phyloP scores from a whole-genome alignment of 768 basidiomycete genomes.

The Serpula lacrymans region DNA sequence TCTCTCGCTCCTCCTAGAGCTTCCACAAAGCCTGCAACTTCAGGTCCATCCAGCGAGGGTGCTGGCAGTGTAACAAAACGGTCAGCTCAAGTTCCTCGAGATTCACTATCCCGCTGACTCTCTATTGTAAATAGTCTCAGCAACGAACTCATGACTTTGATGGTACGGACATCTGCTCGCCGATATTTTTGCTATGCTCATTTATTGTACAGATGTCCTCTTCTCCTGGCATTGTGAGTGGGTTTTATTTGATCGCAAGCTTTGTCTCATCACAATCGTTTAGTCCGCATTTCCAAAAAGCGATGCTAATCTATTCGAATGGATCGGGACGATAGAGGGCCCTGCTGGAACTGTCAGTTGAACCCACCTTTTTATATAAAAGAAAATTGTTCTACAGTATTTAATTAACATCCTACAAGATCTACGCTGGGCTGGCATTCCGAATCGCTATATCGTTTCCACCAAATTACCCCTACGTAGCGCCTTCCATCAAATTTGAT shows the following conservation, averaged over 20 bases:
- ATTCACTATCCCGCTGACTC: conserved; percentile 7
- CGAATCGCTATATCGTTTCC: conserved; percentile 85
- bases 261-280: conserved; percentile 1
- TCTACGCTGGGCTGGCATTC: conserved; percentile 78
- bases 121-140: conserved; percentile 62
- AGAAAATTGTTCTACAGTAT: conserved; percentile 3
- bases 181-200: conserved; percentile 6
- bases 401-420: conserved; percentile 37
- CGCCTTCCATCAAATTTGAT: conserved; percentile 84
- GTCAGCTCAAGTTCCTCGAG: conserved; percentile 30
- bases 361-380: conserved; percentile 1
- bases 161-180: conserved; percentile 48
- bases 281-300: conserved; percentile 89
- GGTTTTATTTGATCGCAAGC: background rate
- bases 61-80: conserved; percentile 84
- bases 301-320: conserved; percentile 85
- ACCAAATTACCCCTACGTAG: conserved; percentile 82
- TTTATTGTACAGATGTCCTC: conserved; percentile 65
- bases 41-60: conserved; percentile 51
- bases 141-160: conserved; percentile 84
- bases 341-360: conserved; percentile 65
- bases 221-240: conserved; percentile 80
- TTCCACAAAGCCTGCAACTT: conserved; percentile 52
- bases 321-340: conserved; percentile 87
- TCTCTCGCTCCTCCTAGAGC: conserved; percentile 59